A percentile compares a stretch with the other conserved stretches of the same genome.
phyloP scores from a whole-genome alignment of 306 rosid species.

The Pueraria montana region DNA sequence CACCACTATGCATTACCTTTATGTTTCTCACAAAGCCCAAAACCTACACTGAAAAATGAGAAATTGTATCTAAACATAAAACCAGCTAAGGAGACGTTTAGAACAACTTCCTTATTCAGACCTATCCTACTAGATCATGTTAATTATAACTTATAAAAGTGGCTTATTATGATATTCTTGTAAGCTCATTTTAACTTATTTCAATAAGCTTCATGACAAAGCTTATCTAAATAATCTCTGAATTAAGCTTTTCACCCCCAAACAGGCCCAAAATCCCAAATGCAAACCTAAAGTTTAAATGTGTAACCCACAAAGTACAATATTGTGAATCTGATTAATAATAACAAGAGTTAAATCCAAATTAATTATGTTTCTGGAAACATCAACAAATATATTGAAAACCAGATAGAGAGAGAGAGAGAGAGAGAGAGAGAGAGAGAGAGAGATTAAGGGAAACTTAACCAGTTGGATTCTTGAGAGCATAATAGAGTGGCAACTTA shows the following conservation, averaged over 20 bases:
- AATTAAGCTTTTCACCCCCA: no score
- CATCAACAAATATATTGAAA: neutral
- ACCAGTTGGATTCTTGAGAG: slow-evolving; percentile 69
- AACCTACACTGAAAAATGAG: neutral
- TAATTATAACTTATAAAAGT: neutral
- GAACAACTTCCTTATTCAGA: neutral
- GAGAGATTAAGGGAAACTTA: slow-evolving; percentile 33
- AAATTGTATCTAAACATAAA: neutral
- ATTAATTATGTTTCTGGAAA: neutral
- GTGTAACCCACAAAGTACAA: slow-evolving; percentile 2
- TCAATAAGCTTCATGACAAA: no score
- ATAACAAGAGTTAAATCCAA: neutral
- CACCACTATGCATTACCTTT: neutral
- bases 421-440: neutral
- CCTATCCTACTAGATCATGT: neutral
- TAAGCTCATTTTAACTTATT: neutral
- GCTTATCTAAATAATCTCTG: no score
- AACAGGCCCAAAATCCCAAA: no score
- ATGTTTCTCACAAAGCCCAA: slow-evolving; percentile 2
- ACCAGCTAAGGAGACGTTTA: neutral
- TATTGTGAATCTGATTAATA: neutral
- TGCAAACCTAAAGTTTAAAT: slow-evolving; percentile 22
- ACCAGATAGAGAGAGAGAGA: neutral
- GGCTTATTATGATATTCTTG: neutral
- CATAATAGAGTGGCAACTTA: slow-evolving; percentile 74